Base-by-base conservation (phyloP, 2,329 filamentous ascomycete genomes). In the Aureobasidium pullulans region DNA sequence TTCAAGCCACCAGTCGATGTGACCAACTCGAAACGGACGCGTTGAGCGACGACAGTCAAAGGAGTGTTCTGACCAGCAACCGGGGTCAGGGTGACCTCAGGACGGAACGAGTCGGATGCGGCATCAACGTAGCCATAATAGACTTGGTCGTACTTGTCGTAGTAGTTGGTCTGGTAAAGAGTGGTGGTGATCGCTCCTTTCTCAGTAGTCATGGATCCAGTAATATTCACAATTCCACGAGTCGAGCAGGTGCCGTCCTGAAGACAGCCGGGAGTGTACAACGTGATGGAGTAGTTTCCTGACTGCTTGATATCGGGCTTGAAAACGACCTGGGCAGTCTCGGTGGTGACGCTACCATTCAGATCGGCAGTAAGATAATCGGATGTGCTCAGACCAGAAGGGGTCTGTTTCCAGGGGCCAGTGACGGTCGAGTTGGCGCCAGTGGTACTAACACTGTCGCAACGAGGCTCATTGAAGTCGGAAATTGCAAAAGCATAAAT, bases 101-200 rank as follows among this genome's bases (percentile, higher is more conserved):
- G 90, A 43, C 85, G 85, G 78, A 96, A 96, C 19, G 81, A 82
- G 63, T 76, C 77, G 9, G 83, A 86, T 57, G 82, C 85, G 57
- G 86, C 85, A 69, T 97, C 90, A 57, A 99, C 84, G 64, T 85
- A 85, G 48, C 92, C 94, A 64, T 87, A 88, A 74, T 91, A 96
- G 61, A 99, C 85, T 65, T 89, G 86, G 70, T 99, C 94, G 69
- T 96, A 97, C 73, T 99, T 99, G 77, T 97, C 93, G 71, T 87
- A 95, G 70, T 95, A 83, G 75, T 99, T 99, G 16, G 92, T 96
- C 73, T 99, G 94, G 70, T 83, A 95, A 7, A 96, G 76, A 0
- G 82, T 80, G 0, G 79, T 83, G 31, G 83, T 80, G 60, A 85
- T 79, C 5, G 82, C 77, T 36, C 56, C 75, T 65, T 66, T 73